Base-by-base conservation (phyloP, 2,329 filamentous ascomycete genomes). In the Pseudogymnoascus sp. region DNA sequence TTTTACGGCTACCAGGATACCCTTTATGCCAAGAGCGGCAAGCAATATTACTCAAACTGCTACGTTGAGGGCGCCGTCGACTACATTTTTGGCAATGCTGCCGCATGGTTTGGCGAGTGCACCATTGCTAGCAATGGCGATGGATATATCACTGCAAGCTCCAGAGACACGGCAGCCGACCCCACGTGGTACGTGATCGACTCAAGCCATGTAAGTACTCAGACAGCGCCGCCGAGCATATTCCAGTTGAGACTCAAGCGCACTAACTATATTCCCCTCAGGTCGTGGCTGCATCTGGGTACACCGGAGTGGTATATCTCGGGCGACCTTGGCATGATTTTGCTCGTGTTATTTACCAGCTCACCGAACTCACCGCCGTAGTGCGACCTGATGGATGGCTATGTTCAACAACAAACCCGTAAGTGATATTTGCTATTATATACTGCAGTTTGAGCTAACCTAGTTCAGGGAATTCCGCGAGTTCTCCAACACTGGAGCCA, bases 1-100 rank as follows among this genome's bases (percentile, higher is more conserved):
- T 75, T 84, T 66, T 74, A 74, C 31, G 80, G 81, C 11, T 79
- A 74, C 65, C 80, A 85, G 68, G 82, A 84, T 68, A 82, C 81
- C 1, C 62, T 79, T 54, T 72, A 78, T 13, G 67, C 70, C 58
- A 71, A 81, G 66, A 73, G 72, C 60, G 82, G 82, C 66, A 72
- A 75, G 63, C 76, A 84, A 66, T 66, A 83, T 40, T 84, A 82
- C 67, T 78, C 78, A 37, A 78, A 78, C 63, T 76, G 76, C 63
- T 76, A 79, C 61, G 82, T 84, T 64, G 76, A 78, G 36, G 81
- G 81, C 39, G 78, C 79, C 2, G 80, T 79, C 50, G 82, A 84
- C 66, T 82, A 83, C 67, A 79, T 82, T 64, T 84, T 84, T 68
- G 77, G 82, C 63, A 64, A 74, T 54, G 75, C 79, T 29, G 71